A percentile compares a stretch with the other conserved stretches of the same genome.
phyloP scores from a whole-genome alignment of 768 basidiomycete species.

The Auricularia auricula-judae region DNA sequence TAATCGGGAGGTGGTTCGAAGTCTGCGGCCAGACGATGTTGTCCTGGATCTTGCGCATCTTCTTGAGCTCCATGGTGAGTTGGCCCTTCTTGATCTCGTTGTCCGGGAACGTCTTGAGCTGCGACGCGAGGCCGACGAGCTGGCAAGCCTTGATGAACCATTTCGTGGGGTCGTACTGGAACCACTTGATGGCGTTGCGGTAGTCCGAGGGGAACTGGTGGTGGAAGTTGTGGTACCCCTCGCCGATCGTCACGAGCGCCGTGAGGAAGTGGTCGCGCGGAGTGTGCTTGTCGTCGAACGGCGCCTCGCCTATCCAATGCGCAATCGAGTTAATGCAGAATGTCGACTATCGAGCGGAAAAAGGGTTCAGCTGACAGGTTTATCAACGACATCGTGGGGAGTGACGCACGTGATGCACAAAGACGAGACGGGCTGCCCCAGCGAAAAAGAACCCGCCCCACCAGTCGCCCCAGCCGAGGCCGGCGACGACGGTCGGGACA shows the following conservation, averaged over 20 bases:
- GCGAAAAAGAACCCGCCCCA: constrained; percentile 81
- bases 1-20: constrained; percentile 62
- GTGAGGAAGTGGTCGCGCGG: constrained; percentile 85
- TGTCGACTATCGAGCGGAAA: constrained; percentile 52
- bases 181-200: constrained; percentile 91
- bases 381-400: not conserved
- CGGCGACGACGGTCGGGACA: constrained; percentile 68
- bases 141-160: constrained; percentile 72
- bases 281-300: constrained; percentile 92
- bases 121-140: constrained; percentile 53
- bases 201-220: constrained; percentile 97
- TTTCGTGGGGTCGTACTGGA: constrained; percentile 87
- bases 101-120: constrained; percentile 58
- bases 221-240: constrained; percentile 99
- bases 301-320: constrained; percentile 88
- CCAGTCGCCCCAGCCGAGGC: constrained; percentile 77
- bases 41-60: constrained; percentile 68
- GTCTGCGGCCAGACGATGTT: constrained; percentile 70
- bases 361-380: not conserved
- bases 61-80: constrained; percentile 89
- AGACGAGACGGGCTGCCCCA: constrained; percentile 62
- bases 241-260: constrained; percentile 83
- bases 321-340: constrained; percentile 97
- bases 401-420: constrained; percentile 74
- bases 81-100: constrained; percentile 79